Percentiles rank a stretch among this genome's conserved stretches.
Evolutionary conservation across 2,329 filamentous ascomycete genomes (phyloP).

Genomic region (Chrysoporthe cubensis): DNA sequence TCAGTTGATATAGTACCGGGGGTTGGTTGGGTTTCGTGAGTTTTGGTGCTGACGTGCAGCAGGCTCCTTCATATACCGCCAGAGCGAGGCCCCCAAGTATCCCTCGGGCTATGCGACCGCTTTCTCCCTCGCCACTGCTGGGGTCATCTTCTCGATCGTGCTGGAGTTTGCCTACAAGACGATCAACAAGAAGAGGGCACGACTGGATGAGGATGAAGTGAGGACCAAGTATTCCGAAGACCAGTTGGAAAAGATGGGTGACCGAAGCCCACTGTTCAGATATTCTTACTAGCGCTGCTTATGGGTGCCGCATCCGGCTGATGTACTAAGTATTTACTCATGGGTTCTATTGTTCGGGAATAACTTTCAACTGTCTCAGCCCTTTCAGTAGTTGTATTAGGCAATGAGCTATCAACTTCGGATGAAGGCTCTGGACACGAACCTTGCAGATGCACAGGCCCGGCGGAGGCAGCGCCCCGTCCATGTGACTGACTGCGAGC

Average conservation of each 20-base stretch:
- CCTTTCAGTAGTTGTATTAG: no score
- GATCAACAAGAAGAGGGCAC: conserved; percentile 35
- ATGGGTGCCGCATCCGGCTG: background rate
- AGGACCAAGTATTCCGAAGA: conserved; percentile 43
- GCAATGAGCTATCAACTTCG: no score
- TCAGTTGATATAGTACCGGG: no score
- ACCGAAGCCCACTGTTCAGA: conserved; percentile 46
- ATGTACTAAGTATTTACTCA: no score
- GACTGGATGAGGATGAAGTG: conserved; percentile 33
- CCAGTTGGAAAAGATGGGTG: conserved; percentile 45
- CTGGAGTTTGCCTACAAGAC: conserved; percentile 38
- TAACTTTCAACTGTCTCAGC: no score
- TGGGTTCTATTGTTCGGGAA: background rate
- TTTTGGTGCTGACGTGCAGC: background rate
- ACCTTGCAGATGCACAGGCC: no score
- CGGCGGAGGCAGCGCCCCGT: no score
- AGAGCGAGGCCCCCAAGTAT: conserved; percentile 39
- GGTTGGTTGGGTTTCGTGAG: background rate
- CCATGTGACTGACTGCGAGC: no score
- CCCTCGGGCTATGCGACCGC: conserved; percentile 41
- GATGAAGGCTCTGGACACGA: no score
- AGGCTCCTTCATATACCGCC: conserved; percentile 12
- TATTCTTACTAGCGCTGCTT: conserved; percentile 32
- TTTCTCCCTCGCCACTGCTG: conserved; percentile 37
- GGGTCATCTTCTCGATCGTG: conserved; percentile 36